Conservation (phyloP, 805 yeast species). For the Metschnikowia gruessii region DNA sequence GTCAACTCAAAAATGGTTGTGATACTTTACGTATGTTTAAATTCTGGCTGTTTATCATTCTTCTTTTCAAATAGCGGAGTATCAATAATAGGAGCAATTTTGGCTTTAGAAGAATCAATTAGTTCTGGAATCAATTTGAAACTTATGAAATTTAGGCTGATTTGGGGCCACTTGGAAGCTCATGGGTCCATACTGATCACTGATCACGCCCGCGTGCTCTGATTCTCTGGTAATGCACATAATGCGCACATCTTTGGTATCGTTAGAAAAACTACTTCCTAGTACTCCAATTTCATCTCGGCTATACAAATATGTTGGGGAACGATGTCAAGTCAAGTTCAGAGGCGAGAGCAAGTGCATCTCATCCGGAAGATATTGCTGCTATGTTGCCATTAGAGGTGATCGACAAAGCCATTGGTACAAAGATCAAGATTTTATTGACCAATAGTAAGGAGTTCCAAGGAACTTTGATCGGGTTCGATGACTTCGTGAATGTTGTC, state of each 20-base stretch:
- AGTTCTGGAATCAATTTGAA: too few species aligned
- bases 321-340: neutral
- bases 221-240: neutral
- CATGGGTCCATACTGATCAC: neutral
- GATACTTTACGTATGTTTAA: too few species aligned
- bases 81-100: too few species aligned
- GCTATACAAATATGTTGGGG: neutral
- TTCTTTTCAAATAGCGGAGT: too few species aligned
- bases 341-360: neutral
- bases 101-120: too few species aligned
- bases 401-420: conserved; percentile 83
- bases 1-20: too few species aligned
- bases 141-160: too few species aligned
- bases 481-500: conserved; percentile 91
- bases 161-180: neutral
- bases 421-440: conserved; percentile 70
- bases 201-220: neutral
- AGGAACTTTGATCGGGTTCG: conserved; percentile 91
- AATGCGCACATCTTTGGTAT: conserved; percentile 1
- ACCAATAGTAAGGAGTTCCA: conserved; percentile 66
- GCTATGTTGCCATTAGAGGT: conserved; percentile 70
- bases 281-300: neutral
- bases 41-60: too few species aligned
- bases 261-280: neutral
- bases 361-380: neutral